These are phyloP conservation scores for Halteria grandinella DNA, from an alignment of 73 alveolate genomes.

Conservation along the genomic window DNA sequence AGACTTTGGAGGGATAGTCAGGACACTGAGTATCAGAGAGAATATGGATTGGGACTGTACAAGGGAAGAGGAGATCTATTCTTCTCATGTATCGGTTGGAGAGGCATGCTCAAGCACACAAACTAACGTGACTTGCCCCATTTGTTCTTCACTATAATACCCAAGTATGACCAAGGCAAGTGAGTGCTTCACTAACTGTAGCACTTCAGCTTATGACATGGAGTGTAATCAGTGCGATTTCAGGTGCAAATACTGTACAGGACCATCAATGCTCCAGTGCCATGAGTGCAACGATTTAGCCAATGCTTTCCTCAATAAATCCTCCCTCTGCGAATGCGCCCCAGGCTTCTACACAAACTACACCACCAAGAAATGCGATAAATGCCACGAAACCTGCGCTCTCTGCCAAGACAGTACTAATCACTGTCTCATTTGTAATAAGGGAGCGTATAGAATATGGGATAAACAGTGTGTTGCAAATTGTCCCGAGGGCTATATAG, in stretches of 20 bases:
- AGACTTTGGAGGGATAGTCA: conserved; percentile 36
- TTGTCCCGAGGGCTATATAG: conserved; percentile 49
- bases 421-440: conserved; percentile 24
- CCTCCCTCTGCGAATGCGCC: conserved; percentile 43
- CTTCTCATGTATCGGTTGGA: conserved; percentile 27
- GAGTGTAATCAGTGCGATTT: conserved; percentile 32
- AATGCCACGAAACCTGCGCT: conserved; percentile 44
- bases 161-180: conserved; percentile 9
- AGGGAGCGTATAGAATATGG: conserved; percentile 43
- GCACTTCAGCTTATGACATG: conserved; percentile 2
- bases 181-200: conserved; percentile 39
- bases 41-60: conserved; percentile 40
- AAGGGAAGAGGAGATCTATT: not conserved
- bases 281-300: conserved; percentile 45
- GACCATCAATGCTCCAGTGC: conserved; percentile 20
- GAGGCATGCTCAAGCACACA: not conserved
- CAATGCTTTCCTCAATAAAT: conserved; percentile 9
- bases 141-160: conserved; percentile 25
- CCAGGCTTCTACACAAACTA: conserved; percentile 33
- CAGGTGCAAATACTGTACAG: conserved; percentile 47
- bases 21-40: not conserved
- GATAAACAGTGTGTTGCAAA: conserved; percentile 37
- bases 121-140: not conserved
- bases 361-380: not conserved
- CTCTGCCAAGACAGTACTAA: conserved; percentile 42